Evolutionary conservation across 1,139 yeast species (phyloP).

Genomic region (Kazachstania sp.): DNA sequence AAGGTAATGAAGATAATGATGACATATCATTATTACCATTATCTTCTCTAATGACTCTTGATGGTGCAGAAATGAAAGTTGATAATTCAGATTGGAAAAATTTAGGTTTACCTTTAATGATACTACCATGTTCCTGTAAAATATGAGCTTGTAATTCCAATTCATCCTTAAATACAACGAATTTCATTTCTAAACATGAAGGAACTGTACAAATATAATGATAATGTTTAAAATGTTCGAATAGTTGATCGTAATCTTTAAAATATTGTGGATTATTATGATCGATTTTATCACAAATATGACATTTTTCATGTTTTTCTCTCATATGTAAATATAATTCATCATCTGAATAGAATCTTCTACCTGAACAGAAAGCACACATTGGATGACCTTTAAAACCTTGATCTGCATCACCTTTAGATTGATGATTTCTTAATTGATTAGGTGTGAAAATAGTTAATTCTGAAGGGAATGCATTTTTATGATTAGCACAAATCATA

Average conservation of each 20-base stretch:
- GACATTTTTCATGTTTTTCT: conserved; percentile 80
- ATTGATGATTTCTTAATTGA: conserved; percentile 61
- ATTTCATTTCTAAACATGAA: conserved; percentile 77
- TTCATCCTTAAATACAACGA: conserved; percentile 85
- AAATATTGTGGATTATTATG: conserved; percentile 69
- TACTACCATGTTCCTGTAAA: conserved; percentile 69
- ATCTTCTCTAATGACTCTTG: conserved; percentile 21
- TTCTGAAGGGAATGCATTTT: conserved; percentile 71
- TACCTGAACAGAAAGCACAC: conserved; percentile 72
- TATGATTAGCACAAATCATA: conserved; percentile 63
- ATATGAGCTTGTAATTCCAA: conserved; percentile 83
- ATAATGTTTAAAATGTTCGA: conserved; percentile 58
- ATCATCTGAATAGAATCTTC: conserved; percentile 79
- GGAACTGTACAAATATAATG: conserved; percentile 80
- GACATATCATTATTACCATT: conserved; percentile 8
- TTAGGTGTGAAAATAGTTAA: conserved; percentile 52
- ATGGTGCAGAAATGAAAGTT: conserved; percentile 39
- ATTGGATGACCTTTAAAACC: conserved; percentile 89
- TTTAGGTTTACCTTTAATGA: conserved; percentile 39
- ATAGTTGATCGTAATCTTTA: conserved; percentile 63
- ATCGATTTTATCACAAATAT: conserved; percentile 70
- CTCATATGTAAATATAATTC: conserved; percentile 78
- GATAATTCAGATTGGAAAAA: conserved; percentile 62
- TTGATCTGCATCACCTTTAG: conserved; percentile 50
- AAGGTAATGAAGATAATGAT: conserved; percentile 9